These are phyloP conservation scores for Chimonanthus salicifolius DNA, from an alignment of 164 flowering plant genomes.

Conservation along the genomic window DNA sequence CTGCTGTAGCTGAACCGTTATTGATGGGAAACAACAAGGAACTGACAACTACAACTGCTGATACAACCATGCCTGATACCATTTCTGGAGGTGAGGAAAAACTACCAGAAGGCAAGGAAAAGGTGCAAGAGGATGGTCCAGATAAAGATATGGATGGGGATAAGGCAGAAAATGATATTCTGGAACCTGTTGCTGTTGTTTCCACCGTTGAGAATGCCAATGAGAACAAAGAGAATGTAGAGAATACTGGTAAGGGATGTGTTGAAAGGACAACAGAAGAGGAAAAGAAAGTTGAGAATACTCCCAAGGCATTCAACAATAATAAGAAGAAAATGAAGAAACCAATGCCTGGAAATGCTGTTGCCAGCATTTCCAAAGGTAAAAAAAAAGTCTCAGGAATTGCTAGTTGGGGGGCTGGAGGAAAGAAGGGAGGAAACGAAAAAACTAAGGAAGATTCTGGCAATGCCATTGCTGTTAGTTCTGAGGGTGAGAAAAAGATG, in stretches of 20 bases:
- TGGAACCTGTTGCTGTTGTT: not conserved
- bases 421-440: not conserved
- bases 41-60: not conserved
- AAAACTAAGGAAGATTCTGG: not conserved
- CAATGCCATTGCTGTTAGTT: not conserved
- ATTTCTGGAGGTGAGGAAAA: constrained; percentile 3
- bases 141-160: not conserved
- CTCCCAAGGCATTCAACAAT: not conserved
- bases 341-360: not conserved
- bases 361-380: not conserved
- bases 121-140: constrained; percentile 6
- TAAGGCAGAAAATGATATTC: not conserved
- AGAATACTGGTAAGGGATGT: not conserved
- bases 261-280: not conserved
- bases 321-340: not conserved
- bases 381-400: not conserved
- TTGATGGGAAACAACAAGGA: not conserved
- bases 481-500: not conserved
- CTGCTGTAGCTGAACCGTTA: constrained; percentile 9
- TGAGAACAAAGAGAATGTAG: not conserved
- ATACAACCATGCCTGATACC: not conserved
- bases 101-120: constrained; percentile 3
- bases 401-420: not conserved
- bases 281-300: not conserved
- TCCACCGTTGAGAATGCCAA: not conserved